Conservation (phyloP, 2,329 filamentous ascomycete species). For the Xylaria sp. region DNA sequence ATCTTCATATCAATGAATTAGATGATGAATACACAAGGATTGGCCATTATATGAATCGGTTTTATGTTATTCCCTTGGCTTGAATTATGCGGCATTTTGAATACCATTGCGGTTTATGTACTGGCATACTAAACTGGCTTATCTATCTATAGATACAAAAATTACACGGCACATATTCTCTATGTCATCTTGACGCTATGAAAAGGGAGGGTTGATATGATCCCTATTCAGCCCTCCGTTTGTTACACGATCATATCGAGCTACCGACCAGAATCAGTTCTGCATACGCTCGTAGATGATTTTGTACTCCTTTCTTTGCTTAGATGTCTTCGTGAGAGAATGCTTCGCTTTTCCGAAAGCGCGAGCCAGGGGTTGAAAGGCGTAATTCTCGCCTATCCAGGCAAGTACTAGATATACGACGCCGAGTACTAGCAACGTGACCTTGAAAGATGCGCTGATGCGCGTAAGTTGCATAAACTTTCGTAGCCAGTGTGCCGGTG, state of each 20-base stretch:
- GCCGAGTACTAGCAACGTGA: slow-evolving; percentile 78
- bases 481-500: slow-evolving; percentile 75
- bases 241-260: background rate
- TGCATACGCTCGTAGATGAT: slow-evolving; percentile 76
- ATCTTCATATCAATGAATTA: background rate
- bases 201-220: background rate
- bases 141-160: background rate
- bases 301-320: slow-evolving; percentile 91
- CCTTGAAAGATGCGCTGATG: slow-evolving; percentile 77
- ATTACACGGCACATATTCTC: background rate
- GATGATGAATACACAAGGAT: background rate
- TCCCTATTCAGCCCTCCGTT: background rate
- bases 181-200: background rate
- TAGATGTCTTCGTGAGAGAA: slow-evolving; percentile 68
- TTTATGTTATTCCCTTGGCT: background rate
- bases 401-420: slow-evolving; percentile 74
- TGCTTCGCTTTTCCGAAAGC: slow-evolving; percentile 71
- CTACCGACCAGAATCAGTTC: slow-evolving; percentile 42
- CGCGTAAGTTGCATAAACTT: slow-evolving; percentile 86
- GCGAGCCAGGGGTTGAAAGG: slow-evolving; percentile 77
- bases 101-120: background rate
- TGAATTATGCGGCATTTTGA: background rate
- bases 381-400: slow-evolving; percentile 76
- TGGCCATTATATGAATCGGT: background rate
- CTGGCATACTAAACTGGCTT: too few species aligned